These are phyloP conservation scores for Vitis vinifera DNA, from an alignment of 164 flowering plant genomes.

Conservation along the genomic window DNA sequence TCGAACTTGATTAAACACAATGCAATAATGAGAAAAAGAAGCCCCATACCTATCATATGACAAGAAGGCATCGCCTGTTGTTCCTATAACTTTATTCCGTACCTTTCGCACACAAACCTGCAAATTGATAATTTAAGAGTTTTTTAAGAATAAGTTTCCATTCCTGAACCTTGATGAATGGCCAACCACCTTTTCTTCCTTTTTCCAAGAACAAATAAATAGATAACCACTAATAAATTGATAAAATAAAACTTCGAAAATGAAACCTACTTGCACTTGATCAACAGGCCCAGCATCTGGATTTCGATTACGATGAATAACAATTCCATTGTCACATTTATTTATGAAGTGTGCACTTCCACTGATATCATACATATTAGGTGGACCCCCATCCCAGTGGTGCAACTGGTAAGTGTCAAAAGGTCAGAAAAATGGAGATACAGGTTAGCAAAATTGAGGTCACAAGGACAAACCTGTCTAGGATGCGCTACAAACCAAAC, in stretches of 20 bases:
- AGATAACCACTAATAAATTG: no score
- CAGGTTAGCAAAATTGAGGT: not conserved
- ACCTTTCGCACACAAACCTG: slow-evolving; percentile 93
- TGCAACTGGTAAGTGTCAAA: slow-evolving; percentile 54
- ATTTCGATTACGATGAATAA: slow-evolving; percentile 92
- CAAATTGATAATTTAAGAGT: slow-evolving; percentile 10
- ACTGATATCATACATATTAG: slow-evolving; percentile 94
- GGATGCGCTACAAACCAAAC: slow-evolving; percentile 99
- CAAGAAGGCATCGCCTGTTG: slow-evolving; percentile 82
- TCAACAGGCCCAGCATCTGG: slow-evolving; percentile 73
- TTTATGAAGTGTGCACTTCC: slow-evolving; percentile 99
- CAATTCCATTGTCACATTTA: slow-evolving; percentile 99
- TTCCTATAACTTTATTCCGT: slow-evolving; percentile 84
- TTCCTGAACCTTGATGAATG: no score
- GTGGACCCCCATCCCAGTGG: slow-evolving; percentile 82
- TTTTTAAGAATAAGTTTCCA: not conserved
- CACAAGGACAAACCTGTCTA: slow-evolving; percentile 57
- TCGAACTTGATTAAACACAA: no score
- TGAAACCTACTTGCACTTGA: slow-evolving; percentile 64
- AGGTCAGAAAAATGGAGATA: not conserved
- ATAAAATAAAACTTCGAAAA: no score
- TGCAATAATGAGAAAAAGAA: not conserved
- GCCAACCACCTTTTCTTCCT: no score
- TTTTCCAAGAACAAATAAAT: no score
- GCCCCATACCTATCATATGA: slow-evolving; percentile 64